phyloP scores from a whole-genome alignment of 176 grass and related monocot species.

The maize (Zea mays) region DNA sequence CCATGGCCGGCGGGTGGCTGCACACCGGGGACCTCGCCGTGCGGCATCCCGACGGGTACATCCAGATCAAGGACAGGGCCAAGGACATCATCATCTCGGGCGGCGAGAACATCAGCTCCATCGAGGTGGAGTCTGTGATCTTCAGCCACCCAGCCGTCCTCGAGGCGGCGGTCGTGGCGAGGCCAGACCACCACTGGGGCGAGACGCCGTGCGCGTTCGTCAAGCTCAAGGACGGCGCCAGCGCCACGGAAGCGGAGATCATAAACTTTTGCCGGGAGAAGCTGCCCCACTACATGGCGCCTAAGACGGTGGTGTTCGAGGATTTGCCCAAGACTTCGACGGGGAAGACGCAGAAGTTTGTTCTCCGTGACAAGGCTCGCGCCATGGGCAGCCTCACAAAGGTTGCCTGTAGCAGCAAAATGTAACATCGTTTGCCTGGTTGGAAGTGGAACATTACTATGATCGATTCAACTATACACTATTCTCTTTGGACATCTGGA shows the following conservation, averaged over 20 bases:
- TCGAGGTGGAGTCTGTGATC: constrained; percentile 55
- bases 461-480: background rate
- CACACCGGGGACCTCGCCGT: constrained; percentile 54
- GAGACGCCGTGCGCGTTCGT: constrained; percentile 59
- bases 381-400: constrained; percentile 48
- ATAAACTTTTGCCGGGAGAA: constrained; percentile 37
- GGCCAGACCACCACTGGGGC: constrained; percentile 39
- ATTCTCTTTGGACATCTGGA: background rate
- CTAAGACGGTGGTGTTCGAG: constrained; percentile 50
- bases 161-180: constrained; percentile 51
- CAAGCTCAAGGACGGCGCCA: constrained; percentile 30
- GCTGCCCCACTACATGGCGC: constrained; percentile 53
- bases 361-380: constrained; percentile 51
- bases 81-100: constrained; percentile 57
- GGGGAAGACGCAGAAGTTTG: constrained; percentile 53
- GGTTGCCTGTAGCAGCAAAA: constrained; percentile 24
- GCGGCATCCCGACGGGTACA: constrained; percentile 48
- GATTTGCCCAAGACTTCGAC: constrained; percentile 54
- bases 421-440: constrained; percentile 6
- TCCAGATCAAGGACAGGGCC: constrained; percentile 58
- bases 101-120: constrained; percentile 58
- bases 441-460: background rate
- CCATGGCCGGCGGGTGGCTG: constrained; percentile 56
- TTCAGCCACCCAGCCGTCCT: constrained; percentile 51
- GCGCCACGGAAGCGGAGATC: constrained; percentile 31